Percentiles rank a stretch among this genome's conserved stretches.
phyloP scores from a whole-genome alignment of 768 basidiomycete genomes.

The Hypsizygus marmoreus region DNA sequence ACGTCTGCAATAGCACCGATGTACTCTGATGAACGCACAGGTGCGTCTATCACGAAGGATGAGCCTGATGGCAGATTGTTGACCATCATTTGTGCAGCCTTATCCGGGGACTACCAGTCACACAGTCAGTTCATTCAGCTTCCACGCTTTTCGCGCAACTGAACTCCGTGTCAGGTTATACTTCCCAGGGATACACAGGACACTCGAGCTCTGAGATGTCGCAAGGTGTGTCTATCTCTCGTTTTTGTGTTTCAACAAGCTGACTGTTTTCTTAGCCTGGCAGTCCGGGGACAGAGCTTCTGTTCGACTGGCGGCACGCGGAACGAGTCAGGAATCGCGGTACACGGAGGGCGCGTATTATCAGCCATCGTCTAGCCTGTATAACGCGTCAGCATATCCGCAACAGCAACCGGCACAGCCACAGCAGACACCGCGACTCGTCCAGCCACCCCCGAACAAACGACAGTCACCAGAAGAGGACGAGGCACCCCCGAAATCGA shows the following conservation, averaged over 20 bases:
- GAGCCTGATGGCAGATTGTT: constrained; percentile 10
- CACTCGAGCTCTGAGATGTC: constrained; percentile 29
- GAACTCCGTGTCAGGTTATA: constrained; percentile 13
- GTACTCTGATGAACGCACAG: constrained; percentile 60
- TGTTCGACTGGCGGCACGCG: constrained; percentile 59
- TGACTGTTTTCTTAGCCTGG: constrained; percentile 39
- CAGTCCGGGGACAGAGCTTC: constrained; percentile 58
- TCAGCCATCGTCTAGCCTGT: constrained; percentile 11
- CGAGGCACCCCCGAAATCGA: constrained; percentile 46
- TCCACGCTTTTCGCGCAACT: constrained; percentile 2
- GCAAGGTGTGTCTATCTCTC: constrained; percentile 28
- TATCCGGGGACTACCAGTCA: constrained; percentile 45
- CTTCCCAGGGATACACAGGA: constrained; percentile 32
- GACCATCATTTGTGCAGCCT: constrained; percentile 27
- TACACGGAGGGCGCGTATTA: constrained; percentile 14
- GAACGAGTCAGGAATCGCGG: constrained; percentile 30
- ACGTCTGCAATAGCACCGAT: constrained; percentile 46
- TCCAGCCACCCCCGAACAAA: constrained; percentile 31
- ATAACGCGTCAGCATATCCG: constrained; percentile 5
- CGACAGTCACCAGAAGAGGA: constrained; percentile 38
- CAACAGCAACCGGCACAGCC: constrained; percentile 3
- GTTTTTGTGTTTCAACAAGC: constrained; percentile 15
- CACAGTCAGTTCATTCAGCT: constrained; percentile 32
- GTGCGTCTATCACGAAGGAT: constrained; percentile 34
- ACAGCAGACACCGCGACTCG: constrained; percentile 8